These are phyloP conservation scores for Aspergillus costaricaensis DNA, from an alignment of 2,329 filamentous ascomycete genomes.

Conservation along the genomic window DNA sequence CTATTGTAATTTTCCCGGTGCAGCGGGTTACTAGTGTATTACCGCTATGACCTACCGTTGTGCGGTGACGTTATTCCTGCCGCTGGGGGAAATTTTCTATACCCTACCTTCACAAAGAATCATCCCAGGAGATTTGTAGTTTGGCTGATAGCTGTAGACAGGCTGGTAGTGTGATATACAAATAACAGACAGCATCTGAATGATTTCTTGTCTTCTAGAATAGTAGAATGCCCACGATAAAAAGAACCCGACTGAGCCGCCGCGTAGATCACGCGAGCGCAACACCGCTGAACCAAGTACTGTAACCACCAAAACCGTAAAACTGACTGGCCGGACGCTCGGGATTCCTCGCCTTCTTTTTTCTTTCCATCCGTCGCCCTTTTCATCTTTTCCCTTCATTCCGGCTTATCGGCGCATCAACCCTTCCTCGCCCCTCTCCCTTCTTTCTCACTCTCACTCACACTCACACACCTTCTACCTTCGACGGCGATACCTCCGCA, in stretches of 20 bases:
- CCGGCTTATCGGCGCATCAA: constrained; percentile 23
- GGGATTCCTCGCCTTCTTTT: constrained; percentile 19
- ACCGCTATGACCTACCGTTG: neutral
- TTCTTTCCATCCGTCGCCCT: constrained; percentile 15
- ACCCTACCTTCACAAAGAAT: neutral
- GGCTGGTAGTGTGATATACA: too few relatives aligned
- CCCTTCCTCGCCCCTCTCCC: constrained; percentile 25
- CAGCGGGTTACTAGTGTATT: constrained; percentile 1
- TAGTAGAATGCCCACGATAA: too few relatives aligned
- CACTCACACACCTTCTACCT: neutral
- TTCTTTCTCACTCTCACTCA: constrained; percentile 1
- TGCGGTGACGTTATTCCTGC: constrained; percentile 18
- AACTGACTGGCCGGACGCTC: constrained; percentile 15
- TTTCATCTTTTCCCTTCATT: constrained; percentile 19
- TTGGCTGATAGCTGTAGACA: too few relatives aligned
- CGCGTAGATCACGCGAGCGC: constrained; percentile 26
- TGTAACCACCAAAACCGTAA: neutral
- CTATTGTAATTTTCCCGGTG: neutral
- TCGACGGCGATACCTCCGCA: constrained; percentile 18
- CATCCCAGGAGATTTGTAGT: neutral
- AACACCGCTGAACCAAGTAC: neutral
- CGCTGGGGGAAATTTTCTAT: neutral
- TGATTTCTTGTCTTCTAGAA: too few relatives aligned
- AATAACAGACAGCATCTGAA: too few relatives aligned
- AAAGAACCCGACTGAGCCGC: neutral